Evolutionary conservation across 352 stramenopile genomes (phyloP).

Genomic region (Globisporangium solare): DNA sequence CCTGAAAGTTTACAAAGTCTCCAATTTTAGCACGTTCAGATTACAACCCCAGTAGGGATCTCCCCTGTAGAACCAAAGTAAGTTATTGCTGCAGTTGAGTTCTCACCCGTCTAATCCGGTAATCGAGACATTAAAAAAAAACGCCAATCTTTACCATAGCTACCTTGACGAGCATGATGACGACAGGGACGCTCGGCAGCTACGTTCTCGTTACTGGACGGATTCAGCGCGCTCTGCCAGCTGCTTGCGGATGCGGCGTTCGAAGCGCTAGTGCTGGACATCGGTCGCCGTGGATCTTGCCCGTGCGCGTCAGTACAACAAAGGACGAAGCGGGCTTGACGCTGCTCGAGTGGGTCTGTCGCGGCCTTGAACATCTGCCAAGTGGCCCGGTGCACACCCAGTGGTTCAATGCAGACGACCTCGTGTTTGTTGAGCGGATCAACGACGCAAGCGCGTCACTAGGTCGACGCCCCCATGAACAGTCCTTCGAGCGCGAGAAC

Average conservation of each 20-base stretch:
- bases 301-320: neutral
- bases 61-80: no score
- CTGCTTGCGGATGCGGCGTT: neutral
- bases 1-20: no score
- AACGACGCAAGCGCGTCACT: slow-evolving; percentile 12
- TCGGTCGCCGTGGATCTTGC: neutral
- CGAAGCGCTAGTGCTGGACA: neutral
- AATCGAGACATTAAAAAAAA: no score
- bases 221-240: slow-evolving; percentile 2
- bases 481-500: slow-evolving; percentile 19
- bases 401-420: slow-evolving; percentile 15
- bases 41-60: no score
- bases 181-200: neutral
- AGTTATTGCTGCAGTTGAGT: no score
- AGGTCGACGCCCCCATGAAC: slow-evolving; percentile 15
- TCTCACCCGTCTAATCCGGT: no score
- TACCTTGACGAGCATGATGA: neutral
- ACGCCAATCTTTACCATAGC: no score
- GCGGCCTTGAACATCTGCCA: neutral
- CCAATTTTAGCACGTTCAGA: no score
- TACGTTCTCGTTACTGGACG: slow-evolving; percentile 3
- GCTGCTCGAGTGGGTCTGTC: slow-evolving; percentile 6
- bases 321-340: neutral
- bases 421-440: slow-evolving; percentile 5
- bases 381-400: slow-evolving; percentile 10